Percentiles rank a stretch among this genome's conserved stretches.
phyloP scores from a whole-genome alignment of 768 basidiomycete genomes.

The Mycena indigotica region DNA sequence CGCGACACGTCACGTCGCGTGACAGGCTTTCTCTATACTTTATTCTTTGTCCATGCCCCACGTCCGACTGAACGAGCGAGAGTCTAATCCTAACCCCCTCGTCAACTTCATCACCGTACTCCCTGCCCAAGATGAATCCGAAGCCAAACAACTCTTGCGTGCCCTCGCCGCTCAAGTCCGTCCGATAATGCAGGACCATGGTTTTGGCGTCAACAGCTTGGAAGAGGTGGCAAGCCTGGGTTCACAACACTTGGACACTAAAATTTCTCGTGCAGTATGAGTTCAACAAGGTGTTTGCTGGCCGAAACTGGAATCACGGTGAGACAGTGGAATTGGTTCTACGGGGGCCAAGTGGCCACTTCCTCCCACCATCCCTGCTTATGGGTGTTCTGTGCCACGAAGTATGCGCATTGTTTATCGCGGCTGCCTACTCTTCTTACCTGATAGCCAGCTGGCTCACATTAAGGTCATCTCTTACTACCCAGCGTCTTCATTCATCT shows the following conservation, averaged over 20 bases:
- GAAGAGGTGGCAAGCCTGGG: slow-evolving; percentile 64
- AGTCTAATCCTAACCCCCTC: slow-evolving; percentile 40
- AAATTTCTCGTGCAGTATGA: slow-evolving; percentile 57
- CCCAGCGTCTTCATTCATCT: not conserved
- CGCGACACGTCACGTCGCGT: not conserved
- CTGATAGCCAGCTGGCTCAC: slow-evolving; percentile 65
- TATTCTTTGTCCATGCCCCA: too few relatives aligned
- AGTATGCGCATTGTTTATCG: not conserved
- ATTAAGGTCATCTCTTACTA: slow-evolving; percentile 56
- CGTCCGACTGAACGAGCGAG: slow-evolving; percentile 17
- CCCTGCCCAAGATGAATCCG: slow-evolving; percentile 41
- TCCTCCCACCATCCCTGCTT: slow-evolving; percentile 65
- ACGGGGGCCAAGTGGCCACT: slow-evolving; percentile 59
- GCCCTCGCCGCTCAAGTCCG: slow-evolving; percentile 83
- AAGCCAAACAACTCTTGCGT: slow-evolving; percentile 71
- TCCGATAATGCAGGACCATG: slow-evolving; percentile 81
- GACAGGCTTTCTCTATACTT: too few relatives aligned
- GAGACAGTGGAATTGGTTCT: slow-evolving; percentile 86
- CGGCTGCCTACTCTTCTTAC: slow-evolving; percentile 13
- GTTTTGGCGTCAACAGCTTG: slow-evolving; percentile 73
- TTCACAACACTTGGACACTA: not conserved
- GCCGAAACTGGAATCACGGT: slow-evolving; percentile 84
- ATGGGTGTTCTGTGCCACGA: slow-evolving; percentile 85
- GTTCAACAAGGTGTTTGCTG: slow-evolving; percentile 75
- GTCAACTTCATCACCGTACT: slow-evolving; percentile 77